A percentile compares a stretch with the other conserved stretches of the same genome.
These are phyloP conservation scores for Umbelopsis sp. DNA, from an alignment of 371 early-diverging fungal genomes.

Conservation along the genomic window DNA sequence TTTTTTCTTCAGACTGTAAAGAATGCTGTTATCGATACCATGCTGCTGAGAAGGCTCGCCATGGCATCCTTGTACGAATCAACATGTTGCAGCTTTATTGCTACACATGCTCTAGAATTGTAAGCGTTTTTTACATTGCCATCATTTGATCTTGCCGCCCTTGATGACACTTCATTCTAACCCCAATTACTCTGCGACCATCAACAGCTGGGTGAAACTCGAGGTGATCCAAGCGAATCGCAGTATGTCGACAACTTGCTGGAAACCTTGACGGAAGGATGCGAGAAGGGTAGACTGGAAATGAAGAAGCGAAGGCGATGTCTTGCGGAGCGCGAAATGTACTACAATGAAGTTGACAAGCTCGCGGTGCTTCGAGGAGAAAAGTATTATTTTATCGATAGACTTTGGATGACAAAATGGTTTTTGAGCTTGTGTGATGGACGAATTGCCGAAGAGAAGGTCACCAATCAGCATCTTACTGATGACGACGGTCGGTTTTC, in stretches of 20 bases:
- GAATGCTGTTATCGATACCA: constrained; percentile 53
- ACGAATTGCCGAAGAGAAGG: constrained; percentile 37
- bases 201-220: constrained; percentile 43
- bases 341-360: constrained; percentile 38
- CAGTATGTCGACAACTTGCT: constrained; percentile 40
- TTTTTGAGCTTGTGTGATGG: constrained; percentile 54
- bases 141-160: neutral
- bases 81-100: constrained; percentile 50
- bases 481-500: constrained; percentile 32
- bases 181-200: neutral
- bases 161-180: neutral
- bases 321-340: constrained; percentile 38
- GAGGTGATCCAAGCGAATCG: constrained; percentile 49
- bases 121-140: constrained; percentile 19
- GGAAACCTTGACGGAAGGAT: constrained; percentile 39
- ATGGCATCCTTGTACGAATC: constrained; percentile 50
- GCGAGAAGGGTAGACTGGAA: constrained; percentile 36
- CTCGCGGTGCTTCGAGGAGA: constrained; percentile 24
- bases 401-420: constrained; percentile 50
- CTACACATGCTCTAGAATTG: constrained; percentile 47
- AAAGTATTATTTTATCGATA: constrained; percentile 44
- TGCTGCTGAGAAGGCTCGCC: constrained; percentile 35
- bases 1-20: constrained; percentile 34
- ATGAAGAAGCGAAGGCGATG: constrained; percentile 39
- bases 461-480: constrained; percentile 39